These are phyloP conservation scores for Globisporangium perplexum DNA, from an alignment of 352 stramenopile species.

Conservation along the genomic window DNA sequence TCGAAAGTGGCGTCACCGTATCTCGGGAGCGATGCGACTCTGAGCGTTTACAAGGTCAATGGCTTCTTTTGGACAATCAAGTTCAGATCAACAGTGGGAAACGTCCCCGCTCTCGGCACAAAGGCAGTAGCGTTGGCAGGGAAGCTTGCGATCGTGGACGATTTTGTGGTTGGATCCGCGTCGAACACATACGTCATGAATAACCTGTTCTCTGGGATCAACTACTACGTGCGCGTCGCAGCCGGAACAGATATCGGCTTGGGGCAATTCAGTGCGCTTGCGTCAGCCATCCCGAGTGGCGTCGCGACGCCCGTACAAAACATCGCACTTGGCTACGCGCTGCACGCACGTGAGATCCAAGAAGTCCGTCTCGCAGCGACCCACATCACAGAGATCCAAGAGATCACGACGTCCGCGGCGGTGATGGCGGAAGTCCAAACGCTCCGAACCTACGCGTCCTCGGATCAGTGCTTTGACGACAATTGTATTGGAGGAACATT, in stretches of 20 bases:
- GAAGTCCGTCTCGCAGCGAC: constrained; percentile 59
- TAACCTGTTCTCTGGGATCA: constrained; percentile 54
- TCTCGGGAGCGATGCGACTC: constrained; percentile 21
- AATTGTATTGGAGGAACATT: constrained; percentile 48
- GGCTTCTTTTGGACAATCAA: constrained; percentile 78
- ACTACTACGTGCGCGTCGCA: constrained; percentile 60
- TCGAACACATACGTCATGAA: constrained; percentile 38
- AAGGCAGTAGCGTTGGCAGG: constrained; percentile 18
- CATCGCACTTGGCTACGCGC: constrained; percentile 46
- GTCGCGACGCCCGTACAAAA: constrained; percentile 39
- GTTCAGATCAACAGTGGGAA: constrained; percentile 73
- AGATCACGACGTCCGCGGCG: constrained; percentile 53
- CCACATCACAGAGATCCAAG: constrained; percentile 65
- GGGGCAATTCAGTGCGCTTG: constrained; percentile 32
- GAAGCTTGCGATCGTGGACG: constrained; percentile 28
- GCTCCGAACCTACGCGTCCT: constrained; percentile 38
- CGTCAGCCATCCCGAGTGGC: constrained; percentile 43
- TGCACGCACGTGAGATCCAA: constrained; percentile 59
- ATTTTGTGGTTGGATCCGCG: constrained; percentile 31
- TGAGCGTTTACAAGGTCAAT: constrained; percentile 72
- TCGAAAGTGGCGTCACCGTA: constrained; percentile 24
- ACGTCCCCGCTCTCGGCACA: constrained; percentile 38
- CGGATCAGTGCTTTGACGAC: constrained; percentile 35
- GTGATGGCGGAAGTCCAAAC: constrained; percentile 73
- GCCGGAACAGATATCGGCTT: constrained; percentile 50